These are phyloP conservation scores for Paspalum notatum DNA, from an alignment of 176 grass and related monocot genomes.

Conservation along the genomic window DNA sequence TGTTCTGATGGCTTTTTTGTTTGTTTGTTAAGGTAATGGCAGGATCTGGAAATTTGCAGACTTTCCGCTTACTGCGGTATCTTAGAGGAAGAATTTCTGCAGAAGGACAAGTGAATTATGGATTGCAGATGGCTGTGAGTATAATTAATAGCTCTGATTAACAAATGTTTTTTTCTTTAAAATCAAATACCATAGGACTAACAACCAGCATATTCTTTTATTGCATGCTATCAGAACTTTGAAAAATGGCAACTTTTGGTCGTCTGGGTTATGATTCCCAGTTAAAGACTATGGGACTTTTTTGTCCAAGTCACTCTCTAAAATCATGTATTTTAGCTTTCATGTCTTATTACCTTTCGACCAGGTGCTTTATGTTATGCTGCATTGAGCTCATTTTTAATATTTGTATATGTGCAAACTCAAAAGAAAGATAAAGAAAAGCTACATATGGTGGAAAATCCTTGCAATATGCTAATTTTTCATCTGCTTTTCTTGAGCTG, in stretches of 20 bases:
- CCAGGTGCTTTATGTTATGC: not conserved
- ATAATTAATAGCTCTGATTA: conserved; percentile 14
- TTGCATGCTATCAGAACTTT: conserved; percentile 12
- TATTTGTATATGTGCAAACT: not conserved
- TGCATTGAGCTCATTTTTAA: not conserved
- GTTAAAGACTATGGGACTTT: not conserved
- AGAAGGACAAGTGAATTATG: conserved; percentile 97
- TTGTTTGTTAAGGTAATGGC: conserved; percentile 77
- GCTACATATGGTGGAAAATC: not conserved
- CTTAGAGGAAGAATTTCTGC: conserved; percentile 88
- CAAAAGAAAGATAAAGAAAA: not conserved
- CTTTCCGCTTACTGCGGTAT: conserved; percentile 88
- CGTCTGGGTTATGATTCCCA: not conserved
- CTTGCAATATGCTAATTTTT: conserved; percentile 5
- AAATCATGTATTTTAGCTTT: not conserved
- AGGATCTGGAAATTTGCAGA: conserved; percentile 92
- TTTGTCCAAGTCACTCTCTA: not conserved
- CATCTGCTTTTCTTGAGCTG: not conserved
- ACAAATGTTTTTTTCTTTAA: conserved; percentile 22
- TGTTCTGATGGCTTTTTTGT: conserved; percentile 19
- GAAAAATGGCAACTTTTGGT: conserved; percentile 8
- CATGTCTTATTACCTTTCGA: not conserved
- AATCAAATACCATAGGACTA: not conserved
- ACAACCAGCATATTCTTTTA: not conserved
- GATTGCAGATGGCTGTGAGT: conserved; percentile 94